Conservation (phyloP, 2,329 filamentous ascomycete species). For the Xylaria sp. region DNA sequence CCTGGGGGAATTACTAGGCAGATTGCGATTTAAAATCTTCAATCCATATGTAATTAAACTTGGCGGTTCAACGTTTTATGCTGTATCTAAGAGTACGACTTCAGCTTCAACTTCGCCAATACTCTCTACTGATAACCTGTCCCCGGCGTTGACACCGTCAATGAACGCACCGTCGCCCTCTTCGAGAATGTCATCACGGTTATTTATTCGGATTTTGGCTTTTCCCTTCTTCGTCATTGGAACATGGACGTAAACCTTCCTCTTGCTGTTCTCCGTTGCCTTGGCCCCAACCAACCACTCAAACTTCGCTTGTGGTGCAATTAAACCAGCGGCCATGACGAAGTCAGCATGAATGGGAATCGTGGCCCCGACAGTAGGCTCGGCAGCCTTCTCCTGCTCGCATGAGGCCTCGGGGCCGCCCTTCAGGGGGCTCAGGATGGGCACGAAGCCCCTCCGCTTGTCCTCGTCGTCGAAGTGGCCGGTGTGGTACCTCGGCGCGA, state of each 20-base stretch:
- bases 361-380: constrained; percentile 63
- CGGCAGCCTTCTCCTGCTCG: constrained; percentile 65
- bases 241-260: constrained; percentile 80
- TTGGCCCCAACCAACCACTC: constrained; percentile 71
- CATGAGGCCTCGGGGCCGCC: constrained; percentile 63
- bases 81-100: constrained; percentile 68
- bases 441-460: constrained; percentile 71
- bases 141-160: constrained; percentile 64
- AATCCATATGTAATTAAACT: no score
- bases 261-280: constrained; percentile 53
- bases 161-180: constrained; percentile 86
- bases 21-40: no score
- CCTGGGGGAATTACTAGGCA: no score
- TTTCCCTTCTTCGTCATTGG: constrained; percentile 79
- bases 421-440: constrained; percentile 75
- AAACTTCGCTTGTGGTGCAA: constrained; percentile 67
- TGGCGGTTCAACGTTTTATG: no score
- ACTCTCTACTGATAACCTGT: constrained; percentile 67
- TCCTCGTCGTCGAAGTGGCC: constrained; percentile 70
- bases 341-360: constrained; percentile 87
- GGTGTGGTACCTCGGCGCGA: constrained; percentile 78
- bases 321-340: constrained; percentile 77
- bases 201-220: constrained; percentile 70
- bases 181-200: constrained; percentile 65
- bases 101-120: constrained; percentile 70